phyloP scores from a whole-genome alignment of 306 rosid species.

The Glycine latifolia region DNA sequence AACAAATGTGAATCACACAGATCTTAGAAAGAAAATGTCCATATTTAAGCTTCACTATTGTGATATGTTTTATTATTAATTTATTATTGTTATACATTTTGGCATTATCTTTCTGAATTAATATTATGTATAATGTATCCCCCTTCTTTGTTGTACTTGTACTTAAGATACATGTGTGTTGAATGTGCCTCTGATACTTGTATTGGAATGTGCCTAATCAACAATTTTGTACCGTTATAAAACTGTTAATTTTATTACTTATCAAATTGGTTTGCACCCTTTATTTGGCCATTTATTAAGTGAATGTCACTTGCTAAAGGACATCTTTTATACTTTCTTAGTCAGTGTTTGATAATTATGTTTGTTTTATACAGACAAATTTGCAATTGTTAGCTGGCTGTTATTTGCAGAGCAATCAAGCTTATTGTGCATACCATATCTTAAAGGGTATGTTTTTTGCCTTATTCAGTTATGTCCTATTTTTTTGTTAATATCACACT shows the following conservation, averaged over 20 bases:
- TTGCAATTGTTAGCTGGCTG: conserved; percentile 86
- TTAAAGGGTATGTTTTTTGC: conserved; percentile 72
- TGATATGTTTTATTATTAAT: conserved; percentile 3
- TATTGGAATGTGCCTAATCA: neutral
- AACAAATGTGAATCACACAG: neutral
- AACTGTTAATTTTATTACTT: conserved; percentile 2
- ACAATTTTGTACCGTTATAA: neutral
- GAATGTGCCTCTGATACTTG: neutral
- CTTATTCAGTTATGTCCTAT: conserved; percentile 10
- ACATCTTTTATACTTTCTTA: conserved; percentile 5
- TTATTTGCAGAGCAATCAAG: conserved; percentile 84
- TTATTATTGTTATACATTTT: neutral
- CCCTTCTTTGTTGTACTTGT: conserved; percentile 8
- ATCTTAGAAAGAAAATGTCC: neutral
- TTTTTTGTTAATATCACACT: neutral
- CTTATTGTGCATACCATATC: conserved; percentile 85
- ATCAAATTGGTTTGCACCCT: conserved; percentile 34
- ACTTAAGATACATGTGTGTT: neutral
- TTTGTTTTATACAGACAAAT: conserved; percentile 68
- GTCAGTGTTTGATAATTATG: conserved; percentile 28
- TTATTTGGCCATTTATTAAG: conserved; percentile 17
- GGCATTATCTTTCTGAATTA: neutral
- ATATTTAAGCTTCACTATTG: neutral
- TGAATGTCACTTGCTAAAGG: conserved; percentile 12
- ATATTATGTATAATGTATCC: neutral